Evolutionary conservation across 257 asterid species (phyloP), one percentile per base, ranked within the genome.

Genomic region (Lantana camara): DNA sequence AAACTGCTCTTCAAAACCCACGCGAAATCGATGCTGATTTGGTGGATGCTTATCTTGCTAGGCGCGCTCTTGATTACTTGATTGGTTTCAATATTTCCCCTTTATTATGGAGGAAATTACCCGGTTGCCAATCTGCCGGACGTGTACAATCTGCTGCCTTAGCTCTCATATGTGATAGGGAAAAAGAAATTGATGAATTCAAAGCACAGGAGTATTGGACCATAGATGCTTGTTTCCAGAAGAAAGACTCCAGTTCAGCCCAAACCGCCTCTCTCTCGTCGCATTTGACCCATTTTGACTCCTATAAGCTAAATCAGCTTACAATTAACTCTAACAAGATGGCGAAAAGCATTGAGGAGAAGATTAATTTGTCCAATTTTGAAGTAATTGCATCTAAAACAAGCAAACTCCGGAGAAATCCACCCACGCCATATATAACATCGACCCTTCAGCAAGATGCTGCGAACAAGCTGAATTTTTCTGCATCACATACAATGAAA

Each of bases 401-500:
- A 63, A 82, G 83, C 76, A 84, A 79, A 74, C 50, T 46, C 62
- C 84, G 80, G 66, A 83, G 78, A 78, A 89, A 83, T 49, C 94
- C 97, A 9, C 90, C 92, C 51, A 55, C 73, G 54, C 99, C 99
- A 34, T 85, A 79, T 65, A 87, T 87, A 69, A 93, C 99, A 45
- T 90, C 99, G 21, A 79, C 96, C 13, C 96, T 90, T 65, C 97
- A 90, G 83, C 99, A 90, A 80, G 99, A 93, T 60, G 99, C 99
- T 50, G 92, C 97, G 41, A 90, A 82, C 82, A 87, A 75, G 69
- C 78, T 93, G 64, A 78, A 86, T 60, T 93, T 90, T 66, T n/a
- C 89, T 1, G 87, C 96, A 24, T 74, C 95, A 44, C 32, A 75
- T 62, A 87, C 99, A 13, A 90, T 90, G 99, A 87, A 70, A 73